These are phyloP conservation scores for apple (Malus domestica) DNA, from an alignment of 306 rosid genomes.

Conservation along the genomic window DNA sequence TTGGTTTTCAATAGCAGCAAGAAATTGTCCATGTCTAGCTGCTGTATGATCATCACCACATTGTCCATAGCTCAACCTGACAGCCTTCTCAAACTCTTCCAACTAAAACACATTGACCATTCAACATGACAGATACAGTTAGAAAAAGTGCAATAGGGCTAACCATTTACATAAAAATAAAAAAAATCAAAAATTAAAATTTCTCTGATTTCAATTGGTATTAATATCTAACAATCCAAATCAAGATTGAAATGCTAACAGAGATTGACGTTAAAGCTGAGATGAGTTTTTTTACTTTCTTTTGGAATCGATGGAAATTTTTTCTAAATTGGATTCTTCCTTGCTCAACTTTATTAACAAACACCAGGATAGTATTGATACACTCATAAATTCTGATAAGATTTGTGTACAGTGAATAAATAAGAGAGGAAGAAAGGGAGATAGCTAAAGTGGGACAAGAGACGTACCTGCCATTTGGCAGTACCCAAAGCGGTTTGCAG, in stretches of 20 bases:
- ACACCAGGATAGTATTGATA: neutral
- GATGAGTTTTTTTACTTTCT: neutral
- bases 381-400: neutral
- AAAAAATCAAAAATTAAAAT: neutral
- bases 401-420: neutral
- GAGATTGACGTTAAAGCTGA: neutral
- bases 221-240: neutral
- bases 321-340: neutral
- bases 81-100: conserved; percentile 91
- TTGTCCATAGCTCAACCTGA: conserved; percentile 63
- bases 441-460: neutral
- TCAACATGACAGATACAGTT: conserved; percentile 21
- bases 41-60: conserved; percentile 47
- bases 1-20: conserved; percentile 76
- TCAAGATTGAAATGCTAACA: neutral
- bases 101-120: conserved; percentile 39
- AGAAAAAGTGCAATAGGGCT: neutral
- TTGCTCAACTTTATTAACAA: neutral
- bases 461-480: conserved; percentile 93
- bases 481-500: conserved; percentile 93
- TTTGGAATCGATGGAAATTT: neutral
- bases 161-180: neutral
- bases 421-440: neutral
- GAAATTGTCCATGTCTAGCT: conserved; percentile 74
- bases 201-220: neutral